Percentiles rank a stretch among this genome's conserved stretches.
phyloP scores from a whole-genome alignment of 306 rosid genomes.

The Amphicarpaea edgeworthii region DNA sequence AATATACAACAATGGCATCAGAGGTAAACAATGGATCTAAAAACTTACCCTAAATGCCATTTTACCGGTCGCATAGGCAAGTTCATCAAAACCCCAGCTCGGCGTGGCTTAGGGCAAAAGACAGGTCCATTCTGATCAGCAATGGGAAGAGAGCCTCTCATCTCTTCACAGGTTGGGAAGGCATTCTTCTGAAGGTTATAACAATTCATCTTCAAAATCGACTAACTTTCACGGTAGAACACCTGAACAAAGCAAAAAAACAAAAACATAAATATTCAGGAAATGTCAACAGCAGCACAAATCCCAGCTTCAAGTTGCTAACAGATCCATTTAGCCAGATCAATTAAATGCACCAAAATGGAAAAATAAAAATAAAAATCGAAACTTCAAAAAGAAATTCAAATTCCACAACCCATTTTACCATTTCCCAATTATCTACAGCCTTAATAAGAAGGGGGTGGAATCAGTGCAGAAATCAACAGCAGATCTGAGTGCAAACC shows the following conservation, averaged over 20 bases:
- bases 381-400: background rate
- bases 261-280: background rate
- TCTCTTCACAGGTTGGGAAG: constrained; percentile 64
- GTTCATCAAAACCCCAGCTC: constrained; percentile 63
- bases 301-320: background rate
- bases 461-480: constrained; percentile 27
- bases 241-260: constrained; percentile 50
- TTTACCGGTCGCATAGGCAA: constrained; percentile 56
- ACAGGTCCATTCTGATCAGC: constrained; percentile 64
- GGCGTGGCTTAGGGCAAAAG: constrained; percentile 80
- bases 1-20: constrained; percentile 24
- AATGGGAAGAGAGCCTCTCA: constrained; percentile 51
- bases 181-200: constrained; percentile 73
- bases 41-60: constrained; percentile 60
- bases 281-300: constrained; percentile 12
- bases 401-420: constrained; percentile 4
- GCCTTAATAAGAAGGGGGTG: background rate
- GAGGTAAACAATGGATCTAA: background rate
- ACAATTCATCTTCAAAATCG: constrained; percentile 65
- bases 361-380: background rate
- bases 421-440: constrained; percentile 1
- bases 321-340: constrained; percentile 27
- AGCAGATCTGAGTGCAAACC: constrained; percentile 55
- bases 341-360: background rate
- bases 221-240: constrained; percentile 56